phyloP scores from a whole-genome alignment of 2,329 filamentous ascomycete genomes.

The Didymella lethalis region DNA sequence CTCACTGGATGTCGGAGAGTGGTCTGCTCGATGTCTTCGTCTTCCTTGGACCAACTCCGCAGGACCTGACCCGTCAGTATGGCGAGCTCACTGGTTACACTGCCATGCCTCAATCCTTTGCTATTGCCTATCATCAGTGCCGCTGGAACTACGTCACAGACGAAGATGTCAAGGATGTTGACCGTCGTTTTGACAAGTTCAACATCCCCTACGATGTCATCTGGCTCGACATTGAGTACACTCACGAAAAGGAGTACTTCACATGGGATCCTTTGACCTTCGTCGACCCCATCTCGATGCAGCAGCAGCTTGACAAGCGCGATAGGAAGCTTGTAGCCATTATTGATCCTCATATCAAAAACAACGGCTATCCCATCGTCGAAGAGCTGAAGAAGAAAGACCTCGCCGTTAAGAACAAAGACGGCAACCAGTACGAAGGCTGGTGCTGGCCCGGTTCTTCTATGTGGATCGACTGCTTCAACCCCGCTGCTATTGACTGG shows the following conservation, averaged over 20 bases:
- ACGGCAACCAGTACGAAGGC: conserved; percentile 86
- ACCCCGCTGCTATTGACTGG: conserved; percentile 88
- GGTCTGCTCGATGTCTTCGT: conserved; percentile 92
- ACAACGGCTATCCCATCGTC: conserved; percentile 78
- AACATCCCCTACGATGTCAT: conserved; percentile 98
- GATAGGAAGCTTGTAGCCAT: conserved; percentile 92
- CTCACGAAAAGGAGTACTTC: conserved; percentile 96
- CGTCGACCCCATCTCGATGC: conserved; percentile 84
- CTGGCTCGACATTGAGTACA: conserved; percentile 98
- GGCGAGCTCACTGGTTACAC: conserved; percentile 91
- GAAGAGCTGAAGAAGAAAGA: conserved; percentile 85
- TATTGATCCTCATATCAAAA: conserved; percentile 98
- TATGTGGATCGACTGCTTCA: conserved; percentile 96
- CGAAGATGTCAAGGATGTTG: conserved; percentile 95
- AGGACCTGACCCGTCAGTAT: conserved; percentile 82
- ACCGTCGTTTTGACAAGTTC: conserved; percentile 93
- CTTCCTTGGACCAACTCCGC: conserved; percentile 87
- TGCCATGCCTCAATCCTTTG: conserved; percentile 88
- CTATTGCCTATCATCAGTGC: conserved; percentile 95
- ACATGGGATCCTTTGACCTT: conserved; percentile 95
- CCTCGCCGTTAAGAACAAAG: conserved; percentile 87
- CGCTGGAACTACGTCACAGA: conserved; percentile 99
- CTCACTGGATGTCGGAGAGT: conserved; percentile 96
- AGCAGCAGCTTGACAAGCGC: conserved; percentile 82
- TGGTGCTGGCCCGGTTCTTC: conserved; percentile 99